Percentiles rank a stretch among this genome's conserved stretches.
These are phyloP conservation scores for Sanguinoderma infundibulare DNA, from an alignment of 1,284 basidiomycete species.

Conservation along the genomic window DNA sequence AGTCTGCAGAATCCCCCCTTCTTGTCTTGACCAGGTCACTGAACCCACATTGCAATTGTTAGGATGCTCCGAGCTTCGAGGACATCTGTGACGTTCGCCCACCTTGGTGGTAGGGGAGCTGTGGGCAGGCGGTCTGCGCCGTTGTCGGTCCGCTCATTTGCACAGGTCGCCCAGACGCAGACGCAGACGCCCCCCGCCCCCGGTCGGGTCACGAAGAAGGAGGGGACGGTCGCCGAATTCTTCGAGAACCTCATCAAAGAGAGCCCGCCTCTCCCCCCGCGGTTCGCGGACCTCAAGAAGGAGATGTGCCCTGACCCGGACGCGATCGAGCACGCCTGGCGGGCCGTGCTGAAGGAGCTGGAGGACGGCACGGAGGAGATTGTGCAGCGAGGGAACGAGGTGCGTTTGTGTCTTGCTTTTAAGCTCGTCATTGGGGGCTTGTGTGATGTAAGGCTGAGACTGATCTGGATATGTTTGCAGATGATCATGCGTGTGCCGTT, in stretches of 20 bases:
- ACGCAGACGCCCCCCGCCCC: no score
- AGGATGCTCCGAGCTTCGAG: neutral
- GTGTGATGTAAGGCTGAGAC: slow-evolving; percentile 1
- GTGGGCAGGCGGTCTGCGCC: neutral
- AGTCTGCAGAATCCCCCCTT: neutral
- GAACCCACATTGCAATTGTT: neutral
- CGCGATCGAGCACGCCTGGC: slow-evolving; percentile 56
- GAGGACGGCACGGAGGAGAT: slow-evolving; percentile 50
- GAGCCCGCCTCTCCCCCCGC: slow-evolving; percentile 49
- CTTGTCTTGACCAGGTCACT: neutral
- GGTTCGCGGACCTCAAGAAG: slow-evolving; percentile 67
- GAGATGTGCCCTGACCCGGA: slow-evolving; percentile 49
- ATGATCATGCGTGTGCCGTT: slow-evolving; percentile 62
- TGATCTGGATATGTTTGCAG: slow-evolving; percentile 37
- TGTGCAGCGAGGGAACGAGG: slow-evolving; percentile 32
- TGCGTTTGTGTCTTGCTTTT: slow-evolving; percentile 12
- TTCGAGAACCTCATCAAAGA: slow-evolving; percentile 60
- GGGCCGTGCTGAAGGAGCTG: slow-evolving; percentile 55
- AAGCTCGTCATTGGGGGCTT: neutral
- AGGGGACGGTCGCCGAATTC: slow-evolving; percentile 52
- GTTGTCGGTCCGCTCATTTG: neutral
- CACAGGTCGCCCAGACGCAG: neutral
- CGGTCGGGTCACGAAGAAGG: slow-evolving; percentile 15
- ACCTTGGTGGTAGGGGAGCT: neutral
- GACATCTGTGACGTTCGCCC: neutral